These are phyloP conservation scores for Casuarina glauca DNA, from an alignment of 306 rosid genomes.

Conservation along the genomic window DNA sequence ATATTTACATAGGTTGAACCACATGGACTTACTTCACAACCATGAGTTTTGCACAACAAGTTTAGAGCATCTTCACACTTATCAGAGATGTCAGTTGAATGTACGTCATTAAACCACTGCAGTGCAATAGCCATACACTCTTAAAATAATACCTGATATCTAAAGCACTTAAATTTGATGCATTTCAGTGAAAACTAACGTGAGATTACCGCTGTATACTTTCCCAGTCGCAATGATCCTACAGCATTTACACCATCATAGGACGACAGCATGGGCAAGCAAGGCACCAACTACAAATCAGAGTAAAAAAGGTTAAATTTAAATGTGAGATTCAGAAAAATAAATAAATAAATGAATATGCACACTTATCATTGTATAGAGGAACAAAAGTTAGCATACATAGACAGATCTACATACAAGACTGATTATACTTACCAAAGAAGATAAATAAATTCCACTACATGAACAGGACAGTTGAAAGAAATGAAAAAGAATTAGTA, in stretches of 20 bases:
- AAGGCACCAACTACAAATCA: slow-evolving; percentile 60
- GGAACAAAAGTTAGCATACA: background rate
- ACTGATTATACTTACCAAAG: no score
- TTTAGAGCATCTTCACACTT: slow-evolving; percentile 78
- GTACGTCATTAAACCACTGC: slow-evolving; percentile 93
- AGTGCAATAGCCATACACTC: slow-evolving; percentile 20
- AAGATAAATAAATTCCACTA: background rate
- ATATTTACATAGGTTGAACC: background rate
- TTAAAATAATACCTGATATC: slow-evolving; percentile 16
- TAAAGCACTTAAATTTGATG: slow-evolving; percentile 4
- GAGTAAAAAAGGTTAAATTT: slow-evolving; percentile 25
- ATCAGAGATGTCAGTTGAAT: slow-evolving; percentile 75
- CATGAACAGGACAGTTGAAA: background rate
- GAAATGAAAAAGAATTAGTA: background rate
- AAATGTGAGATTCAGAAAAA: slow-evolving; percentile 16
- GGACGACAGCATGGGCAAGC: slow-evolving; percentile 69
- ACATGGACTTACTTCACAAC: slow-evolving; percentile 75
- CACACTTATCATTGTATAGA: background rate
- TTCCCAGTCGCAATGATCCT: slow-evolving; percentile 76
- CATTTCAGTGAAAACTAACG: background rate
- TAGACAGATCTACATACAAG: background rate
- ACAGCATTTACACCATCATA: slow-evolving; percentile 48
- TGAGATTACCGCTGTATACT: slow-evolving; percentile 65
- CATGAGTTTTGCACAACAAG: slow-evolving; percentile 56
- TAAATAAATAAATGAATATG: background rate